Base-by-base conservation (phyloP, 75 land plant species). In the Pinus taeda region DNA sequence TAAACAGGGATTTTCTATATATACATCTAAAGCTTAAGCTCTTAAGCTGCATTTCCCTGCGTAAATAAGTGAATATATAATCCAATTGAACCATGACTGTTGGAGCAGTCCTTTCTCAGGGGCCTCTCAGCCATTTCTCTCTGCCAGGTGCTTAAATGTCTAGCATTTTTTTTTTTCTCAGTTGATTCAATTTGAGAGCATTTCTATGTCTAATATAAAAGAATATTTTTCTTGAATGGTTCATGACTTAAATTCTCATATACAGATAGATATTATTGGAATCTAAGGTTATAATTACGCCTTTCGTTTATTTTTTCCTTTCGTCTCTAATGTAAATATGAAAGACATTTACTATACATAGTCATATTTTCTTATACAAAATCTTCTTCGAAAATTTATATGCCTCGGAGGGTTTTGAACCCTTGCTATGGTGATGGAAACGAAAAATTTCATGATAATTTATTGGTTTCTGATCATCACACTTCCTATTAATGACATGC, bases 81-180 rank as follows among this genome's bases (percentile, higher is more conserved):
- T 3, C 20, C 60, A 18, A 4, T 17, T 33, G 33, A 65, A 65
- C 33, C 33, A 65, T 65, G 69, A 65, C 69, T 30, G 15, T 65
- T 65, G 69, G 69, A 65, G 69, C 37, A 3, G 33, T 15, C 29
- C 69, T 65, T 5, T 65, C 69, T 18, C 69, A 65, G 33, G 69
- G 37, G 14, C 69, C 30, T 15, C 69, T 65, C 69, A 6, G 69
- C 37, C 33, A 30, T 65, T 65, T 65, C 33, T 4, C n/a, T 36
- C 15, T 5, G 18, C 69, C 37, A 65, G 69, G 69, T 65, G 39
- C 33, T 5, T 20, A 14, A 30, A 36, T 26, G n/a, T n/a, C 24
- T 61, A 4, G 20, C n/a, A 6, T 2, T 33, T 65, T 17, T 13
- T 65, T 17, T 65, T 15, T 65, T 33, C 17, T 65, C 37, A 65